Evolutionary conservation across 1,284 basidiomycete species (phyloP), one percentile per base, ranked within the genome.

Genomic region (Puccinia coronata): DNA sequence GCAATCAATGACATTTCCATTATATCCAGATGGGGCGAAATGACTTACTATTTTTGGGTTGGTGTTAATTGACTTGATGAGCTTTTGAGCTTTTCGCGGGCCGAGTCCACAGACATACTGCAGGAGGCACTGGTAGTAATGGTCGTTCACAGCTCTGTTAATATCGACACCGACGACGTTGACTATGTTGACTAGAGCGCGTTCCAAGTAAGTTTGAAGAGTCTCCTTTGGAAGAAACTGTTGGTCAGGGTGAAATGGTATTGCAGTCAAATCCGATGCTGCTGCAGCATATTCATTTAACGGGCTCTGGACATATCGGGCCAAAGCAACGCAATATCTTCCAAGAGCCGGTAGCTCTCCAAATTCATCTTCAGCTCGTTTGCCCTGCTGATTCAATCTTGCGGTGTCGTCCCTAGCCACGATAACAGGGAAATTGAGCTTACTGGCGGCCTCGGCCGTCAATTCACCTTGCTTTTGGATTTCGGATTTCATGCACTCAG

Each of bases 101-200:
- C 97, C 97, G 69, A 99, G 89, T 51, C 97, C 97, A 83, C 95
- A 92, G 47, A 99, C 91, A 85, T 93, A 98, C 0, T 93, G 95
- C 16, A 99, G 89, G 76, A 98, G 90, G 71, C 92, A 89, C 83
- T 93, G 92, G 84, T 96, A 93, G 86, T 98, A 98, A 0, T 91
- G 86, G 86, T 97, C 93, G 1, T 91, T 91, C 39, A 95, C 91
- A 43, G 94, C 93, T 41, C 92, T 91, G 86, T 99, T 98, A 87
- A 99, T 93, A 85, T 98, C 96, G 63, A 99, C 94, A 34, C 97
- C 97, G 82, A 95, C 92, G 84, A 91, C 91, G 87, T 96, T 98
- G 82, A 94, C 92, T 25, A 93, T 89, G 84, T 98, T 95, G 77
- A 97, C 93, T 57, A 99, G 87, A 59, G 91, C 92, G 53, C 94